These are phyloP conservation scores for Dipteronia sinensis DNA, from an alignment of 345 rosid species.

Conservation along the genomic window DNA sequence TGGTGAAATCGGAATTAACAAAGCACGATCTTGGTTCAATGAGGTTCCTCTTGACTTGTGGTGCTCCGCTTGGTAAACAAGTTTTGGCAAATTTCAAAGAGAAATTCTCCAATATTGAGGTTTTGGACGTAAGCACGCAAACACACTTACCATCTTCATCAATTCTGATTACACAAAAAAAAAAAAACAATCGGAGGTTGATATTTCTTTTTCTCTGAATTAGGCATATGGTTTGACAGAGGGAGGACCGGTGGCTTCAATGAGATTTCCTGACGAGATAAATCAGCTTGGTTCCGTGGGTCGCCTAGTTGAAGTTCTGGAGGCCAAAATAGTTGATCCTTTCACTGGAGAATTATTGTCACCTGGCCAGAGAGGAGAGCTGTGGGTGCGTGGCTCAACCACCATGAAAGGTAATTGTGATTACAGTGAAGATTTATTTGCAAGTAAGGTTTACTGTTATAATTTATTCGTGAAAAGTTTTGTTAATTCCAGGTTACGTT, in stretches of 20 bases:
- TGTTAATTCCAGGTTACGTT: slow-evolving; percentile 63
- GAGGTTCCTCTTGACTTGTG: slow-evolving; percentile 55
- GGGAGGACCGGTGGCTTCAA: slow-evolving; percentile 58
- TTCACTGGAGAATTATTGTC: slow-evolving; percentile 62
- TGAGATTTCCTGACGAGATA: slow-evolving; percentile 53
- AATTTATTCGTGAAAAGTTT: background rate
- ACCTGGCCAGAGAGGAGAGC: slow-evolving; percentile 81
- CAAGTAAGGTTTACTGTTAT: background rate
- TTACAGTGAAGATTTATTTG: too few relatives aligned
- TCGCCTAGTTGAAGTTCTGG: slow-evolving; percentile 60
- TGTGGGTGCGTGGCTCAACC: slow-evolving; percentile 79
- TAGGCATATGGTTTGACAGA: slow-evolving; percentile 93
- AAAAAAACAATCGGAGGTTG: too few relatives aligned
- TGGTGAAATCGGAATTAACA: slow-evolving; percentile 59
- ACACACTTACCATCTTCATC: background rate
- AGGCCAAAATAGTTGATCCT: slow-evolving; percentile 81
- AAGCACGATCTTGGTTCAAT: slow-evolving; percentile 72
- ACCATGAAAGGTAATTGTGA: slow-evolving; percentile 63
- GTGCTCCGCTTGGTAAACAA: slow-evolving; percentile 82
- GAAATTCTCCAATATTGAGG: slow-evolving; percentile 66
- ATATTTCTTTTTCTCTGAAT: background rate
- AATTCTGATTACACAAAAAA: too few relatives aligned
- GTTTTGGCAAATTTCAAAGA: slow-evolving; percentile 54
- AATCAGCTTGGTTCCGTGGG: slow-evolving; percentile 61
- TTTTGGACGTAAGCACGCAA: slow-evolving; percentile 50